Evolutionary conservation across 345 rosid genomes (phyloP).

Genomic region (Euphorbia lathyris): DNA sequence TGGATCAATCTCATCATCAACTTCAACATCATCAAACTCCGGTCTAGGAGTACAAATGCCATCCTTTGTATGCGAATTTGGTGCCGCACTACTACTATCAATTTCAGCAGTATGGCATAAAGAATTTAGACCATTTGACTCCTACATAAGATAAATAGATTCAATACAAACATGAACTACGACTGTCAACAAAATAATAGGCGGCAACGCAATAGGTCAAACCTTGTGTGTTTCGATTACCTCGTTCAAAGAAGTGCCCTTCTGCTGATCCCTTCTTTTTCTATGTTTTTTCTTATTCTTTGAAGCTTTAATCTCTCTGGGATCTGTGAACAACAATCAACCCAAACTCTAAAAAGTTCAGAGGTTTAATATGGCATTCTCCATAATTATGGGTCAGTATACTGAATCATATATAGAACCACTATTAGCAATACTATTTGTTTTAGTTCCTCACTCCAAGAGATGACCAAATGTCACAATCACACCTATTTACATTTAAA

Average conservation of each 20-base stretch:
- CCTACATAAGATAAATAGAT: slow-evolving; percentile 9
- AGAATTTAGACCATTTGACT: slow-evolving; percentile 7
- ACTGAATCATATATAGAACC: neutral
- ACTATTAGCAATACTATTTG: neutral
- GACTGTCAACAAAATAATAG: neutral
- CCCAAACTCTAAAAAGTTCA: neutral
- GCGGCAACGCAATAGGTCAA: neutral
- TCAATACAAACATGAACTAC: neutral
- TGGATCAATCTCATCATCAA: slow-evolving; percentile 30
- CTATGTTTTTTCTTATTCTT: slow-evolving; percentile 28
- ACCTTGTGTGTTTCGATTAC: slow-evolving; percentile 15
- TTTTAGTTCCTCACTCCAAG: neutral
- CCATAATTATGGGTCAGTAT: neutral
- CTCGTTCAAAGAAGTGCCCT: slow-evolving; percentile 11
- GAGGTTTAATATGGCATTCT: slow-evolving; percentile 2
- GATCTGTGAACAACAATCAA: slow-evolving; percentile 17
- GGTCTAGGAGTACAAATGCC: slow-evolving; percentile 13
- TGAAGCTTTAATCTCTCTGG: slow-evolving; percentile 20
- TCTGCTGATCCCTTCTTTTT: slow-evolving; percentile 26
- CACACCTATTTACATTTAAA: neutral
- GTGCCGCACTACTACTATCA: slow-evolving; percentile 6
- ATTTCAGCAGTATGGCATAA: slow-evolving; percentile 6
- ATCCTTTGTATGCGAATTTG: slow-evolving; percentile 13
- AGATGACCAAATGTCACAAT: neutral
- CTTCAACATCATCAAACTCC: slow-evolving; percentile 28